Evolutionary conservation across 2,329 filamentous ascomycete species (phyloP).

Genomic region (Ophiocordyceps robertsii): DNA sequence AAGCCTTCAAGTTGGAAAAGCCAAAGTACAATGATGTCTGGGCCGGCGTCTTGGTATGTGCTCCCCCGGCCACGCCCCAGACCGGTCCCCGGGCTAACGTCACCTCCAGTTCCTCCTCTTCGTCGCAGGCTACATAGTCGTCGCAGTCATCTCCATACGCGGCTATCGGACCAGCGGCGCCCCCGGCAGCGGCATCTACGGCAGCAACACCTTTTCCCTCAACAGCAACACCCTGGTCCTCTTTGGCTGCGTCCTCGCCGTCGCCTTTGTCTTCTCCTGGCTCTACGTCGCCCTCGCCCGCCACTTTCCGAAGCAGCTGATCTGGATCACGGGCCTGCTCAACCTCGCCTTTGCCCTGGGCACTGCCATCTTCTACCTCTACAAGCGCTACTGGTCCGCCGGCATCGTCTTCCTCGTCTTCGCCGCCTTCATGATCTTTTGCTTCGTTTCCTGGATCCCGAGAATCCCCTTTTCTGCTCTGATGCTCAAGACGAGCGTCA

Average conservation of each 20-base stretch:
- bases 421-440: slow-evolving; percentile 8
- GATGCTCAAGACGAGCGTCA: slow-evolving; percentile 77
- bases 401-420: slow-evolving; percentile 84
- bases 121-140: slow-evolving; percentile 59
- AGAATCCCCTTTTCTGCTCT: slow-evolving; percentile 84
- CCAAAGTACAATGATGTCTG: slow-evolving; percentile 88
- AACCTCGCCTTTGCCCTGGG: slow-evolving; percentile 77
- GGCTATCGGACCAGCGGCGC: slow-evolving; percentile 51
- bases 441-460: slow-evolving; percentile 76
- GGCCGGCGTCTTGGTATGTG: slow-evolving; percentile 63
- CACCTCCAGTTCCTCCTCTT: slow-evolving; percentile 51
- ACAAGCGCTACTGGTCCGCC: slow-evolving; percentile 61
- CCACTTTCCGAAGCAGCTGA: slow-evolving; percentile 75
- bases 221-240: slow-evolving; percentile 77
- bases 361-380: slow-evolving; percentile 78
- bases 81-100: slow-evolving; percentile 2
- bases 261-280: slow-evolving; percentile 64
- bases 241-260: slow-evolving; percentile 63
- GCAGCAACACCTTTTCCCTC: slow-evolving; percentile 50
- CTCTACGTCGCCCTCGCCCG: slow-evolving; percentile 65
- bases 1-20: slow-evolving; percentile 67
- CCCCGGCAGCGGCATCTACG: slow-evolving; percentile 63
- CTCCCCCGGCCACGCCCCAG: neutral
- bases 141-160: slow-evolving; percentile 62
- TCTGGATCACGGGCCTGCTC: slow-evolving; percentile 83